Evolutionary conservation across 2,329 filamentous ascomycete genomes (phyloP).

Genomic region (Ophiostoma sp.): DNA sequence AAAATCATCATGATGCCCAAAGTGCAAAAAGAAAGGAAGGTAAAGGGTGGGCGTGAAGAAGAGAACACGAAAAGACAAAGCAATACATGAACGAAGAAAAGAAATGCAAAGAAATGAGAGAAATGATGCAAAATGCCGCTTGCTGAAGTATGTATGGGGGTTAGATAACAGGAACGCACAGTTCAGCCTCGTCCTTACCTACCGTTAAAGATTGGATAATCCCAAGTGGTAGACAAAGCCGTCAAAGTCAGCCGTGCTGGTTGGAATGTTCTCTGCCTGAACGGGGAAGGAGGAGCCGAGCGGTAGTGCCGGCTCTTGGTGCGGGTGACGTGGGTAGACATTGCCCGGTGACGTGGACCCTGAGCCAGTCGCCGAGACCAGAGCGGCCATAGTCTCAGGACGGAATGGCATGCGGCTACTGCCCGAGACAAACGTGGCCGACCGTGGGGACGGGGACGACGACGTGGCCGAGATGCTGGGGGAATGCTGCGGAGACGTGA

Average conservation of each 20-base stretch:
- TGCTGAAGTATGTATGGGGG: background rate
- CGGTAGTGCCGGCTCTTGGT: background rate
- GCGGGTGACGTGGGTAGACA: background rate
- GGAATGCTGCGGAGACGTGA: constrained; percentile 22
- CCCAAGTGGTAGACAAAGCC: constrained; percentile 20
- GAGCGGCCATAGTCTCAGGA: background rate
- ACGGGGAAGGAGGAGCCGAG: background rate
- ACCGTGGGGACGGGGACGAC: constrained; percentile 20
- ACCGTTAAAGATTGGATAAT: background rate
- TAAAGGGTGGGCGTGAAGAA: background rate
- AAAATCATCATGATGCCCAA: background rate
- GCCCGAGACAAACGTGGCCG: constrained; percentile 20
- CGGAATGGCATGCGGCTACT: background rate
- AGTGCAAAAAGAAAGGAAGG: background rate
- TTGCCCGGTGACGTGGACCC: background rate
- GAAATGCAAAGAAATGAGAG: background rate
- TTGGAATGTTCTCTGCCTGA: background rate
- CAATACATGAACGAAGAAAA: background rate
- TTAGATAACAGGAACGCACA: background rate
- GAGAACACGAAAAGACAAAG: background rate
- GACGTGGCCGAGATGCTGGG: constrained; percentile 6
- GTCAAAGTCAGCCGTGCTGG: background rate
- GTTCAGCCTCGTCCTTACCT: background rate
- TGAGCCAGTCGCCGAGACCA: background rate
- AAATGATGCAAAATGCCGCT: background rate